phyloP scores from a whole-genome alignment of 768 basidiomycete species.

The Lanmaoa pseudosensibilis region DNA sequence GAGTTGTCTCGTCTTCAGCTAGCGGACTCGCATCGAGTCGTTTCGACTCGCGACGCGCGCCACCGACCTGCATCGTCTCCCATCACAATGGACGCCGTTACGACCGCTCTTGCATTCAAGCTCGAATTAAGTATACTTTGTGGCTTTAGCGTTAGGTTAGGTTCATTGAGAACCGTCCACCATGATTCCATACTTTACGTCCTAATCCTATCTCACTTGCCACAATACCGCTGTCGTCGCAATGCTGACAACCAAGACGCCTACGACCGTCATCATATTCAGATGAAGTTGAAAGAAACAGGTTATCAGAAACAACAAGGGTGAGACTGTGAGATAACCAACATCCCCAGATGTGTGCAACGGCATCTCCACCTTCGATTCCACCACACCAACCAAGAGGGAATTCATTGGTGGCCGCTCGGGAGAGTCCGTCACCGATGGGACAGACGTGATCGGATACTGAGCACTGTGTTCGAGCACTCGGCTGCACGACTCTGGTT shows the following conservation, averaged over 20 bases:
- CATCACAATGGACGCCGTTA: no score
- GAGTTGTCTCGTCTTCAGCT: no score
- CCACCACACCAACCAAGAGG: constrained; percentile 5
- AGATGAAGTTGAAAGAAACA: constrained; percentile 30
- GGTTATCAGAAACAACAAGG: constrained; percentile 17
- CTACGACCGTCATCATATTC: constrained; percentile 51
- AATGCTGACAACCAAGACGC: constrained; percentile 63
- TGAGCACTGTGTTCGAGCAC: constrained; percentile 20
- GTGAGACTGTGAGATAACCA: constrained; percentile 25
- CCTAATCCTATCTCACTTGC: constrained; percentile 55
- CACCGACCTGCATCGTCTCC: no score
- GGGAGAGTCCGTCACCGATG: constrained; percentile 32
- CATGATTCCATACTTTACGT: constrained; percentile 10
- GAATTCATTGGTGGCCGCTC: constrained; percentile 21
- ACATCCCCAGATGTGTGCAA: constrained; percentile 27
- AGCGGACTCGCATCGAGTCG: no score
- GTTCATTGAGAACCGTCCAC: constrained; percentile 20
- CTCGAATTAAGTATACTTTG: no score
- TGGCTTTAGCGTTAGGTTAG: no score
- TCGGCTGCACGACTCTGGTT: constrained; percentile 26
- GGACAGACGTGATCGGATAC: constrained; percentile 33
- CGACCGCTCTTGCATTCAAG: no score
- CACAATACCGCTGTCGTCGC: constrained; percentile 74
- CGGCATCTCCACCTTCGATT: constrained; percentile 19
- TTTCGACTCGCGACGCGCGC: no score